Conservation (phyloP, 1,284 basidiomycete genomes). For the Microbotryum scabiosae region DNA sequence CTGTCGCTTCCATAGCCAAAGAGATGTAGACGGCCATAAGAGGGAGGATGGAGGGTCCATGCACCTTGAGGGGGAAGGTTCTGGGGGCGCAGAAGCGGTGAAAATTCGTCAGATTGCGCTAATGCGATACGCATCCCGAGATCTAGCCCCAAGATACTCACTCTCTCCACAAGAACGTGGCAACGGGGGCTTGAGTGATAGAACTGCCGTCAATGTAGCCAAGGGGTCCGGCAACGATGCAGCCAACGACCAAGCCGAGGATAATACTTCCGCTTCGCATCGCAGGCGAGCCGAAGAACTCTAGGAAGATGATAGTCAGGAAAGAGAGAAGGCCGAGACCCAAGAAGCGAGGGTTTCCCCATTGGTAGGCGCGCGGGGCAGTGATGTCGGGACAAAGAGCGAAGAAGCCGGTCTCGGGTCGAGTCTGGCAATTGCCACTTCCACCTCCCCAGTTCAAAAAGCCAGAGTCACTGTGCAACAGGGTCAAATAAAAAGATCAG, state of each 20-base stretch:
- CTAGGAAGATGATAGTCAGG: conserved; percentile 58
- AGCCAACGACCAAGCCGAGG: conserved; percentile 50
- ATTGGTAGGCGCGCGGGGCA: conserved; percentile 49
- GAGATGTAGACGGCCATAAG: conserved; percentile 68
- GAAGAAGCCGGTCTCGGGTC: conserved; percentile 58
- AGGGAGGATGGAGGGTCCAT: conserved; percentile 71
- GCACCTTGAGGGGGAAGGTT: conserved; percentile 67
- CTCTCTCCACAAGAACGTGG: conserved; percentile 65
- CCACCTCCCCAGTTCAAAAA: conserved; percentile 69
- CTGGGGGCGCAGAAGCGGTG: no score
- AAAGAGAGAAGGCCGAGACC: conserved; percentile 79
- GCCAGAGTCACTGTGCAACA: conserved; percentile 57
- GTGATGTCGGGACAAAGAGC: conserved; percentile 58
- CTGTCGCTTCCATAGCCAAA: conserved; percentile 71
- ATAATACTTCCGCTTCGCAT: conserved; percentile 53
- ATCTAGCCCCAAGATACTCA: neutral
- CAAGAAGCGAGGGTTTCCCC: conserved; percentile 72
- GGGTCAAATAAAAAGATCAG: conserved; percentile 63
- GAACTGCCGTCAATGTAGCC: conserved; percentile 60
- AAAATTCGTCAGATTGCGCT: no score
- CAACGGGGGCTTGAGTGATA: conserved; percentile 58
- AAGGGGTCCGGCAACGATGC: conserved; percentile 64
- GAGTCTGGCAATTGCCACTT: conserved; percentile 47
- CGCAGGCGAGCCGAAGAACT: conserved; percentile 72
- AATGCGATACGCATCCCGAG: neutral